Evolutionary conservation across 1,284 basidiomycete species (phyloP), one percentile per base, ranked within the genome.

Genomic region (Trametes pubescens): DNA sequence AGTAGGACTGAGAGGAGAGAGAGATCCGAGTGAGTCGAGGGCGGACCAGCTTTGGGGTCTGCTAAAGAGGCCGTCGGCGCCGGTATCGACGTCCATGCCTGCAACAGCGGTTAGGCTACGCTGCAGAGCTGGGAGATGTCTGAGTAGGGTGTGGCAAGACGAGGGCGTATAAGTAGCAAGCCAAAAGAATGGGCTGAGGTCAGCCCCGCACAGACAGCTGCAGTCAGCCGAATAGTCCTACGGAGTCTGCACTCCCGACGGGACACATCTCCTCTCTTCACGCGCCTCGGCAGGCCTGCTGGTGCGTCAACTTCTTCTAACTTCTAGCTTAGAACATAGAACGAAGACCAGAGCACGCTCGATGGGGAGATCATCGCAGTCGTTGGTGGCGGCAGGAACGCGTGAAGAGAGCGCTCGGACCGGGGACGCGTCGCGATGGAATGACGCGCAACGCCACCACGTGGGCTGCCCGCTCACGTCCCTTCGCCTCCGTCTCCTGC

Each of bases 1-100:
- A 11, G 86, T 85, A 8, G 86, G 84, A 46, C 71, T 75, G 8
- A 67, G 71, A 11, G 81, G 82, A 5, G 73, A 71, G 40, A 86
- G 73, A 29, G 69, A 79, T 43, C 77, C 81, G 60, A 83, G 79
- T 61, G 75, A 80, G 43, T 77, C 69, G 5, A 84, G 78, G 4
- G 73, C 75, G n/a, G 65, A 69, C 73, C 72, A 73, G 52, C 73
- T 71, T 24, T 57, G 54, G 16, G 78, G 70, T 46, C 61, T 62
- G 9, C 69, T 66, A 18, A 40, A 21, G 24, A 21, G 43, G 40
- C 16, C 29, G 32, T 54, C 47, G 48, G 26, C 24, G 22, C 29
- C 40, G 46, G 40, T 38, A 35, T 22, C n/a, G 21, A 49, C 47
- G 32, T 29, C 16, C 34, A 55, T 34, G 24, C 29, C 40, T 57